phyloP scores from a whole-genome alignment of 805 yeast species.

The Candida easanensis region DNA sequence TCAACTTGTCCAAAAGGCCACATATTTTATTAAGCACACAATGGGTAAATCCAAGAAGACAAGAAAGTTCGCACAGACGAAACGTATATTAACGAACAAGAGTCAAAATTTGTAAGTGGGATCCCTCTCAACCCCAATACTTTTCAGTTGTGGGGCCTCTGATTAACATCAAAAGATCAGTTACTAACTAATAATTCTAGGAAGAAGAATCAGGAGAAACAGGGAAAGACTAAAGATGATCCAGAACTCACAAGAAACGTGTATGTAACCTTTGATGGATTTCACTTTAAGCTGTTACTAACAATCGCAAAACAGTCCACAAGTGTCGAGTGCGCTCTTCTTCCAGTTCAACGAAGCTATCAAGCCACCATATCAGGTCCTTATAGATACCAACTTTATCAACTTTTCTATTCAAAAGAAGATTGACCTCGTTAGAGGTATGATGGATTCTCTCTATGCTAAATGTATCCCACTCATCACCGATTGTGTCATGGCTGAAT shows the following conservation, averaged over 20 bases:
- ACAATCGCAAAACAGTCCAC: constrained; percentile 49
- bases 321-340: constrained; percentile 91
- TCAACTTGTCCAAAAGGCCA: not conserved
- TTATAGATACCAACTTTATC: constrained; percentile 94
- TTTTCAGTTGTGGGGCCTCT: too few species aligned
- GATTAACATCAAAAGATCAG: not conserved
- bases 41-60: constrained; percentile 99
- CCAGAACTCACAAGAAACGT: constrained; percentile 71
- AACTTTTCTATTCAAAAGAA: constrained; percentile 96
- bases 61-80: constrained; percentile 91
- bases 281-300: too few species aligned
- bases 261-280: constrained; percentile 9
- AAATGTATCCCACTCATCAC: constrained; percentile 94
- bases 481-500: constrained; percentile 97
- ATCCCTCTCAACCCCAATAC: not conserved
- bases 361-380: constrained; percentile 96
- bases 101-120: constrained; percentile 58
- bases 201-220: constrained; percentile 41
- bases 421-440: constrained; percentile 89
- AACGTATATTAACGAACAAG: constrained; percentile 72
- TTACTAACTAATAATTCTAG: constrained; percentile 19
- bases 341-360: constrained; percentile 93
- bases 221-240: constrained; percentile 49
- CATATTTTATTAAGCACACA: not conserved
- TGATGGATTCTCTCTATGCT: constrained; percentile 95